Conservation (phyloP, 2,329 filamentous ascomycete species). For the Elsinoe arachidis region DNA sequence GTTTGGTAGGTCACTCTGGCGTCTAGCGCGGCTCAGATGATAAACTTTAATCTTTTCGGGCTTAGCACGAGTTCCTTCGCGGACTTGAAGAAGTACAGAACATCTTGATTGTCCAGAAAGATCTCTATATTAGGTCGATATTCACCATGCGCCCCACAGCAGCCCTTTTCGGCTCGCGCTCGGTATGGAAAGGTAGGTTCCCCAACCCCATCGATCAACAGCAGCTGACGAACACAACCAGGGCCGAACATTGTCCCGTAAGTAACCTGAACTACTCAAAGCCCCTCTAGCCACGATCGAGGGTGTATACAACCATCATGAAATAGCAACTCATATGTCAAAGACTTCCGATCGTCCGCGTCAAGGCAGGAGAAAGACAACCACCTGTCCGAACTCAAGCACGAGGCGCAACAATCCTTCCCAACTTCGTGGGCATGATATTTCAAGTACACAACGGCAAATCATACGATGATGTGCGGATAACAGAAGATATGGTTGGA, state of each 20-base stretch:
- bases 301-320: neutral
- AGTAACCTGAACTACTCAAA: constrained; percentile 25
- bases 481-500: constrained; percentile 94
- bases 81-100: neutral
- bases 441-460: constrained; percentile 93
- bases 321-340: neutral
- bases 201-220: neutral
- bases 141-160: constrained; percentile 16
- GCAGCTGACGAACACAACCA: constrained; percentile 25
- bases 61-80: neutral
- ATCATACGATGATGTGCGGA: constrained; percentile 68
- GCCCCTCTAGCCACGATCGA: neutral
- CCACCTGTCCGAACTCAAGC: constrained; percentile 78
- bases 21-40: neutral
- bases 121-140: neutral
- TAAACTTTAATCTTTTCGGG: neutral
- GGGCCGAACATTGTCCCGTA: constrained; percentile 65
- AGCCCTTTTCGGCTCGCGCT: constrained; percentile 60
- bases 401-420: constrained; percentile 78
- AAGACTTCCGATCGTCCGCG: constrained; percentile 55
- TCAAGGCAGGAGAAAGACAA: constrained; percentile 53
- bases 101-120: neutral
- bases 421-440: constrained; percentile 80
- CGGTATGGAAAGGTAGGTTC: constrained; percentile 74
- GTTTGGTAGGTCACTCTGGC: neutral